phyloP scores from a whole-genome alignment of 2,329 filamentous ascomycete species.

The Diplodia seriata region DNA sequence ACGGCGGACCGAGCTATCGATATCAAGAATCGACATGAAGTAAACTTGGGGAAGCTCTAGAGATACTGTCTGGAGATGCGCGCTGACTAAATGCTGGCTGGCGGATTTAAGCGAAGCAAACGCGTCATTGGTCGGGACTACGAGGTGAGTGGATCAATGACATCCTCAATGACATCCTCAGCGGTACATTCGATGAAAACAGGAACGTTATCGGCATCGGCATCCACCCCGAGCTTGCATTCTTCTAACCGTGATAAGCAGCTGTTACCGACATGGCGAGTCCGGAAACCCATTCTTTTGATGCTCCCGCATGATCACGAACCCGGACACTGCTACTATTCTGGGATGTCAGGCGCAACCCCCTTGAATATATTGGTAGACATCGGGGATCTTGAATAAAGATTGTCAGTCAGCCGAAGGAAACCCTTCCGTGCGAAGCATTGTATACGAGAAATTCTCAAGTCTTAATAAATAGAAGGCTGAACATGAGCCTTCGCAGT shows the following conservation, averaged over 20 bases:
- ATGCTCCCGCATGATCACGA: neutral
- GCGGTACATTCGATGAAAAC: neutral
- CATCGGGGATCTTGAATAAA: too few relatives aligned
- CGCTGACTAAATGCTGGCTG: neutral
- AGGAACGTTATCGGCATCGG: neutral
- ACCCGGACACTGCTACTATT: neutral
- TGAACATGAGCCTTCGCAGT: neutral
- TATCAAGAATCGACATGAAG: neutral
- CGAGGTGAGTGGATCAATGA: neutral
- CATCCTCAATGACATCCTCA: neutral
- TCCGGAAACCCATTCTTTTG: too few relatives aligned
- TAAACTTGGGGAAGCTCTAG: neutral
- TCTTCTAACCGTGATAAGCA: too few relatives aligned
- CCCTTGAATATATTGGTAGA: too few relatives aligned
- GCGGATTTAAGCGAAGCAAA: neutral
- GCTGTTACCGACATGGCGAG: neutral
- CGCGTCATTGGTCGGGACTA: neutral
- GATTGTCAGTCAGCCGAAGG: too few relatives aligned
- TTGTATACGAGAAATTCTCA: too few relatives aligned
- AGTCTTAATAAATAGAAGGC: neutral
- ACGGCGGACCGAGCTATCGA: conserved; percentile 14
- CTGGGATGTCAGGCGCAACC: too few relatives aligned
- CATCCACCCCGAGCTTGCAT: too few relatives aligned
- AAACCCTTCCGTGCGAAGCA: too few relatives aligned
- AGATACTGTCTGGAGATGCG: neutral